Conservation (phyloP, 2,329 filamentous ascomycete genomes). For the Colletotrichum somersetense region DNA sequence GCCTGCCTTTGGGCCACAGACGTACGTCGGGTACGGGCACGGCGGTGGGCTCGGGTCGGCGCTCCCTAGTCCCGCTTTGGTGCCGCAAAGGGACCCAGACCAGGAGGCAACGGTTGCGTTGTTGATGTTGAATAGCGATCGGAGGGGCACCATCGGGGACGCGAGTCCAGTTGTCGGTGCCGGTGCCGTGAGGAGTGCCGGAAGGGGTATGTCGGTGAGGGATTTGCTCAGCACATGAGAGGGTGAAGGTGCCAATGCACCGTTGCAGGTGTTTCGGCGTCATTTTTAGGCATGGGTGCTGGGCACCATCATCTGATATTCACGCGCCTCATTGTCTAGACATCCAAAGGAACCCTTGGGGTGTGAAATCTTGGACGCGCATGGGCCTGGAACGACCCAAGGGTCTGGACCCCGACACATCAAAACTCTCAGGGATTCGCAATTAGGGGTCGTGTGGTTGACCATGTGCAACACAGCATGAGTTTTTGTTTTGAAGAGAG, state of each 20-base stretch:
- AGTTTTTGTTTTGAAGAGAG: no score
- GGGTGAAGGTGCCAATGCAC: not conserved
- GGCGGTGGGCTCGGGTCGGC: slow-evolving; percentile 58
- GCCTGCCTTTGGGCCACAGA: slow-evolving; percentile 68
- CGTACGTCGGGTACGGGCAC: slow-evolving; percentile 56
- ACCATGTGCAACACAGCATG: not conserved
- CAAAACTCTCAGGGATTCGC: not conserved
- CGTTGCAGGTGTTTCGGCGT: not conserved
- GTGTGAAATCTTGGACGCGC: not conserved
- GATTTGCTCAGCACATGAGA: slow-evolving; percentile 66
- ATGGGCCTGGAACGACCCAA: not conserved
- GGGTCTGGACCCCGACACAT: not conserved
- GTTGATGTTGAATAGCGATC: slow-evolving; percentile 87
- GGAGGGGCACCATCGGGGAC: slow-evolving; percentile 62
- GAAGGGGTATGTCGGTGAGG: slow-evolving; percentile 66
- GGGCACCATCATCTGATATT: not conserved
- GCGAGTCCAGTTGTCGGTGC: slow-evolving; percentile 58
- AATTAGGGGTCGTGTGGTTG: not conserved
- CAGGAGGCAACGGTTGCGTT: slow-evolving; percentile 88
- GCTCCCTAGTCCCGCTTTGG: slow-evolving; percentile 69
- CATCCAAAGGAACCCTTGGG: not conserved
- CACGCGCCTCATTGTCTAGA: not conserved
- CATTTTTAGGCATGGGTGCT: not conserved
- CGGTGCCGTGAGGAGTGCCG: slow-evolving; percentile 55
- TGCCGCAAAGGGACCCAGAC: slow-evolving; percentile 68